A percentile compares a stretch with the other conserved stretches of the same genome.
These are phyloP conservation scores for Emmonsia crescens DNA, from an alignment of 2,329 filamentous ascomycete genomes.

Conservation along the genomic window DNA sequence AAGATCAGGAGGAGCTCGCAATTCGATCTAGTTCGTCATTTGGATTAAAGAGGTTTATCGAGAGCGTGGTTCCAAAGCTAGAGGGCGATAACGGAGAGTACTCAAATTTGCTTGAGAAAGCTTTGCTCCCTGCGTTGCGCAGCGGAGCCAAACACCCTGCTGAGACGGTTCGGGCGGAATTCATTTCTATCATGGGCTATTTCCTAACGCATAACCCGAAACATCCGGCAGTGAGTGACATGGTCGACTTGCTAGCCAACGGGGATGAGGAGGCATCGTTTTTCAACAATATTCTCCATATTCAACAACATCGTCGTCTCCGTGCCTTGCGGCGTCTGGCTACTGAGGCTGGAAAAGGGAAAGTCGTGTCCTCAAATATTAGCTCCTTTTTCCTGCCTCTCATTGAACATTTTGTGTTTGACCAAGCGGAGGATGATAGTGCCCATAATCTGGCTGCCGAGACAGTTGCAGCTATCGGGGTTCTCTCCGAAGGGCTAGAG, in stretches of 20 bases:
- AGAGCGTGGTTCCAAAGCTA: conserved; percentile 43
- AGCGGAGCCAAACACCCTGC: conserved; percentile 65
- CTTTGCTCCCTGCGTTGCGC: conserved; percentile 66
- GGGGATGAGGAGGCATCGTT: conserved; percentile 75
- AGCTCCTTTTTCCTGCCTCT: conserved; percentile 82
- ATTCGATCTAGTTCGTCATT: conserved; percentile 76
- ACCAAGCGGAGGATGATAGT: conserved; percentile 63
- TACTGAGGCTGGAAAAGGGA: conserved; percentile 51
- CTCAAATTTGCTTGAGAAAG: conserved; percentile 48
- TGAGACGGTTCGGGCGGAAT: conserved; percentile 75
- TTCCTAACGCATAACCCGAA: conserved; percentile 59
- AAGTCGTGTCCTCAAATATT: conserved; percentile 65
- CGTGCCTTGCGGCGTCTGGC: conserved; percentile 72
- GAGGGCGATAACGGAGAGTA: conserved; percentile 36
- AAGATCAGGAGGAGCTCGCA: conserved; percentile 76
- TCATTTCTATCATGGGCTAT: conserved; percentile 66
- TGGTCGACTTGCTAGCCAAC: conserved; percentile 57
- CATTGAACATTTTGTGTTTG: conserved; percentile 88
- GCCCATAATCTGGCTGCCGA: conserved; percentile 78
- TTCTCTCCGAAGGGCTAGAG: conserved; percentile 63
- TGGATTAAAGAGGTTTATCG: conserved; percentile 65
- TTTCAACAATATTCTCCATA: conserved; percentile 85
- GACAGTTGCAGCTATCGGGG: conserved; percentile 68
- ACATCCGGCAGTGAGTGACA: conserved; percentile 62
- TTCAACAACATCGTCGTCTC: conserved; percentile 74